Evolutionary conservation across 768 basidiomycete genomes (phyloP).

Genomic region (Tylopilus cervinicoccineus): DNA sequence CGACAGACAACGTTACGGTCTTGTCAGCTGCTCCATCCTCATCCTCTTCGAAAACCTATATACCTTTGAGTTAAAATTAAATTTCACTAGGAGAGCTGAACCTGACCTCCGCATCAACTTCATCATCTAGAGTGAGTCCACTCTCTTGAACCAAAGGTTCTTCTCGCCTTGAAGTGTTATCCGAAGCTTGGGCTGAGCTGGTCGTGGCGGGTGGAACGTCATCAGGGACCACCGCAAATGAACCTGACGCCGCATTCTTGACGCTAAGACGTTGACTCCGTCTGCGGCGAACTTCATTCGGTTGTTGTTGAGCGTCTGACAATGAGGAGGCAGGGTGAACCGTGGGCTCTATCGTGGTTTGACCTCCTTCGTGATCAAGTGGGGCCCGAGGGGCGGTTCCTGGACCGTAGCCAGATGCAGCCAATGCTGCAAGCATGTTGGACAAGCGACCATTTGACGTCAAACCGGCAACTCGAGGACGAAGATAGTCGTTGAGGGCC

Average conservation of each 20-base stretch:
- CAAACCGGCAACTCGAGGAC: constrained; percentile 80
- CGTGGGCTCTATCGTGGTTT: constrained; percentile 25
- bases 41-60: constrained; percentile 80
- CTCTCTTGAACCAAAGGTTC: constrained; percentile 59
- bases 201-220: constrained; percentile 18
- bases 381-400: constrained; percentile 39
- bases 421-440: constrained; percentile 88
- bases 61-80: constrained; percentile 12
- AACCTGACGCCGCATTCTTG: constrained; percentile 41
- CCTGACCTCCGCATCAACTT: constrained; percentile 70
- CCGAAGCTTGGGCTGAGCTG: constrained; percentile 28
- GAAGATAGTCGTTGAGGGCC: constrained; percentile 92
- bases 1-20: constrained; percentile 80
- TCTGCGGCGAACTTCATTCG: constrained; percentile 52
- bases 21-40: constrained; percentile 75
- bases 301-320: constrained; percentile 32
- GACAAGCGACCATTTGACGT: constrained; percentile 64
- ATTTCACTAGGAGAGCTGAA: background rate
- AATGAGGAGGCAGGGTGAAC: constrained; percentile 32
- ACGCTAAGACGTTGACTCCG: constrained; percentile 83
- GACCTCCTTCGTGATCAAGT: constrained; percentile 31
- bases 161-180: constrained; percentile 27
- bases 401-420: constrained; percentile 67
- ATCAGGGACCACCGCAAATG: constrained; percentile 13
- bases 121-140: constrained; percentile 71